phyloP scores from a whole-genome alignment of 768 basidiomycete genomes.

The Xerocomus potaroensis region DNA sequence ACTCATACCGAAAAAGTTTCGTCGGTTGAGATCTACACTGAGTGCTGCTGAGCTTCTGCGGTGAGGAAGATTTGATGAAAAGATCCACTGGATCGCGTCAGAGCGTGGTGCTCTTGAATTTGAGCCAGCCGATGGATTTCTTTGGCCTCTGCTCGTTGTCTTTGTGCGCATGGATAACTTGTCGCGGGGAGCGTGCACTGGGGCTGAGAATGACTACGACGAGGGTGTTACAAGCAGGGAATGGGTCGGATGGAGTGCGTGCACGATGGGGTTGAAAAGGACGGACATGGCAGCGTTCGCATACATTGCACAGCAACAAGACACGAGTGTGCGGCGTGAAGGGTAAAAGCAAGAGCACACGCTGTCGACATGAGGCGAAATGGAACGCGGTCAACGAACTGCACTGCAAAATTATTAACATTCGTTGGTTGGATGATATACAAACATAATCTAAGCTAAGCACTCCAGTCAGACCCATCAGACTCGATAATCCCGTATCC shows the following conservation, averaged over 20 bases:
- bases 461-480: constrained; percentile 21
- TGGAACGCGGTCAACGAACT: too few species aligned
- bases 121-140: constrained; percentile 21
- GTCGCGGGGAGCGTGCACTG: too few species aligned
- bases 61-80: constrained; percentile 65
- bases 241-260: constrained; percentile 3
- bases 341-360: constrained; percentile 19
- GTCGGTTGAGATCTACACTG: constrained; percentile 56
- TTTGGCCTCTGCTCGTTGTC: constrained; percentile 21
- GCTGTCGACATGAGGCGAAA: constrained; percentile 24
- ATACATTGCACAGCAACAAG: constrained; percentile 21
- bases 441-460: constrained; percentile 5
- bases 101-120: constrained; percentile 28
- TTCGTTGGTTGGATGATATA: too few species aligned
- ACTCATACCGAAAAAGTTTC: constrained; percentile 76
- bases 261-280: constrained; percentile 17
- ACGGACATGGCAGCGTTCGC: constrained; percentile 22
- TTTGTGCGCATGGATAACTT: constrained; percentile 30
- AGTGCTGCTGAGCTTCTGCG: constrained; percentile 57
- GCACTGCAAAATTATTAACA: too few species aligned
- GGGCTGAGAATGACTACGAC: too few species aligned
- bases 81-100: constrained; percentile 65
- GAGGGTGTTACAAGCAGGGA: too few species aligned
- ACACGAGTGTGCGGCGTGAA: constrained; percentile 33
- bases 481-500: constrained; percentile 14